Evolutionary conservation across 306 rosid genomes (phyloP).

Genomic region (Cicer yamashitae): DNA sequence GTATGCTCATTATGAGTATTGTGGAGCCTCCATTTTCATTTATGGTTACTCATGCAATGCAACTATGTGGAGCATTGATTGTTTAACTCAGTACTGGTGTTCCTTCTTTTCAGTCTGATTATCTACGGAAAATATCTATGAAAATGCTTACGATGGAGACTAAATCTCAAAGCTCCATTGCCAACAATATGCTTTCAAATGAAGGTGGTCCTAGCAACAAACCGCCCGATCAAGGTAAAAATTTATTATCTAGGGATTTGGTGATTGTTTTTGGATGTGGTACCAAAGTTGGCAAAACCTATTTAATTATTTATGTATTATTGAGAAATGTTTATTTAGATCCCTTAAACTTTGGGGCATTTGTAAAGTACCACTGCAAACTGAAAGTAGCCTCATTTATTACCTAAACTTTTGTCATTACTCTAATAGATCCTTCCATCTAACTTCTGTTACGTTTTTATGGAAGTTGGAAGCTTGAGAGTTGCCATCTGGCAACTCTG

Average conservation of each 20-base stretch:
- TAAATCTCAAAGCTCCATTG: slow-evolving; percentile 55
- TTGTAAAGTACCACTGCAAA: neutral
- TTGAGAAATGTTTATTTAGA: neutral
- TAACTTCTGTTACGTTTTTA: neutral
- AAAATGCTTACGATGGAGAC: slow-evolving; percentile 63
- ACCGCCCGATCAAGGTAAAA: slow-evolving; percentile 67
- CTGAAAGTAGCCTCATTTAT: slow-evolving; percentile 7
- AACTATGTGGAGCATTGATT: slow-evolving; percentile 20
- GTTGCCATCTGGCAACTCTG: neutral
- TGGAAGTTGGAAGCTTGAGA: neutral
- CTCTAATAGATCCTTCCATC: slow-evolving; percentile 2
- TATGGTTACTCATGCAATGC: slow-evolving; percentile 9
- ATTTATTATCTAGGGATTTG: slow-evolving; percentile 24
- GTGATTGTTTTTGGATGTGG: slow-evolving; percentile 8
- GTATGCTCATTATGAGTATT: slow-evolving; percentile 45
- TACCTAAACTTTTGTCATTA: neutral
- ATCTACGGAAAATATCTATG: slow-evolving; percentile 50
- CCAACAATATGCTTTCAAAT: slow-evolving; percentile 53
- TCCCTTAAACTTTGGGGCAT: slow-evolving; percentile 29
- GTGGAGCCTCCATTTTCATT: neutral
- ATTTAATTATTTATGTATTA: slow-evolving; percentile 13
- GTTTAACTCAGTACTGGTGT: neutral
- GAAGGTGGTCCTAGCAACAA: slow-evolving; percentile 57
- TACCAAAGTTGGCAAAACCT: slow-evolving; percentile 14
- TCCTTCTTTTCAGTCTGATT: slow-evolving; percentile 50